Base-by-base conservation (phyloP, 495 filamentous ascomycete genomes). In the Xylaria flabelliformis region DNA sequence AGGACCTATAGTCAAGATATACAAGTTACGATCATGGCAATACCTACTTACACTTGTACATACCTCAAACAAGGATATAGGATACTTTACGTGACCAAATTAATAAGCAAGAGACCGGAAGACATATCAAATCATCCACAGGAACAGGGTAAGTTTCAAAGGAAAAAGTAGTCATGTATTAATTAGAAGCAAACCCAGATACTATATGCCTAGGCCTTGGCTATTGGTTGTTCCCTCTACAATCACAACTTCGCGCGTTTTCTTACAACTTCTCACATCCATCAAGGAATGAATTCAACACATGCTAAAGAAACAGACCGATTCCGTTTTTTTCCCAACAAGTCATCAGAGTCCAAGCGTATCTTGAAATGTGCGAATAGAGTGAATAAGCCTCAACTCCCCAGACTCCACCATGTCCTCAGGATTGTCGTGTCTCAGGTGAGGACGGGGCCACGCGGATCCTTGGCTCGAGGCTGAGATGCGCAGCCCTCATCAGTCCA, bases 101-200 rank as follows among this genome's bases (percentile, higher is more conserved):
- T 13, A 5, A 56, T 13, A 51, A 4, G 19, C 0, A 21, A 21
- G 5, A 50, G 0, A 50, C 6, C 5, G 9, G n/a, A n/a, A n/a
- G n/a, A n/a, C n/a, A n/a, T n/a, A n/a, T n/a, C n/a, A n/a, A n/a
- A 29, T 2, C 26, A 29, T 29, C 26, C 26, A 1, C 26, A 29
- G 26, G 26, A 29, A 29, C 26, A 29, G 1, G 12, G 7, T 0
- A 26, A 13, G 21, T 15, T 42, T 26, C 10, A 64, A 64, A n/a
- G 24, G 26, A 29, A 69, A 64, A 51, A 36, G 34, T 72, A 72
- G 29, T 59, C 63, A 67, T 72, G 58, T 66, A 67, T 44, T 74
- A 67, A 67, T 34, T 64, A 48, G 70, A 48, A 63, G 70, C 63
- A 55, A 34, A 64, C 62, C 66, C 24, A 50, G 61, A 55, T 36